Evolutionary conservation across 2,329 filamentous ascomycete species (phyloP), one percentile per base, ranked within the genome.

Genomic region (Pseudogymnoascus destructans): DNA sequence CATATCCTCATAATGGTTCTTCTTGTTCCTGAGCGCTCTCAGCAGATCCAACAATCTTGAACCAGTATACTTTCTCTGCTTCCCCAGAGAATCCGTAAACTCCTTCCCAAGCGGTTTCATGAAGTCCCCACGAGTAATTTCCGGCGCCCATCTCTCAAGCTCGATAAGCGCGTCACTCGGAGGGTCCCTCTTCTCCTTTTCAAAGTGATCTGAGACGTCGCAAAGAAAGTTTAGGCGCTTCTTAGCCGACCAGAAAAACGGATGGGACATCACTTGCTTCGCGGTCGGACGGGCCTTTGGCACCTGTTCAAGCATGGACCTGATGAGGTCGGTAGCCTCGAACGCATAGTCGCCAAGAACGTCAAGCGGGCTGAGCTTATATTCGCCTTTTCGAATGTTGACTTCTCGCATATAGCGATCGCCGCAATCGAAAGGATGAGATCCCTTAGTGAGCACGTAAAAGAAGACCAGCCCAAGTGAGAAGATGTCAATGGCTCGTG

Each of bases 1-100:
- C 88, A 98, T 92, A 70, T 98, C 93, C 67, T 95, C 91, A 70
- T 96, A 98, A 69, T 98, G 93, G 63, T 97, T 95, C 66, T 87
- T 88, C 79, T 98, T 98, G 73, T 98, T 98, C 21, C 93, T 79
- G 59, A 98, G 75, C 1, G 92, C 93, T 1, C 93, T 81, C 17
- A 98, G 74, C 19, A 98, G 77, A 71, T 98, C 93, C 58, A 98
- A 73, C 68, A 98, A 80, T 52, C 83, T 81, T 1, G 81, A 79
- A 0, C 91, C 91, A 0, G 87, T 93, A 72, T 98, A 98, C 72
- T 95, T 96, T 67, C 92, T 82, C 73, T 97, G 92, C 73, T 95
- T 95, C 60, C 90, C 91, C 5, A 97, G 78, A 2, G 86, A 92
- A 36, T 95, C 89, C 61, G 95, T 85, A 70, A 97, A 97, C 30